Base-by-base conservation (phyloP, 1,284 basidiomycete genomes). In the Ceratobasidium sp. region DNA sequence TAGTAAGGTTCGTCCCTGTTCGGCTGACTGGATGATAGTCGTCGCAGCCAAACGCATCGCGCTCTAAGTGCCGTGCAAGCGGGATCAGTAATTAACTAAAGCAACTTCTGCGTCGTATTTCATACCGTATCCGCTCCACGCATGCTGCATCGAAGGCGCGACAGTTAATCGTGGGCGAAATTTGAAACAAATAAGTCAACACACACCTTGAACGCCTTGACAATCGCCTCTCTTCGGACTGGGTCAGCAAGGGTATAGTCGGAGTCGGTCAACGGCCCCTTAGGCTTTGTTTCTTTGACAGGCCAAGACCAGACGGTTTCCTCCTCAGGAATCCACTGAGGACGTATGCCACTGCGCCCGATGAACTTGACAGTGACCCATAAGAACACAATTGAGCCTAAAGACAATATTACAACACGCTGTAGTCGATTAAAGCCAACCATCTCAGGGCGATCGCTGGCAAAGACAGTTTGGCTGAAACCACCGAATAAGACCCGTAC, bases 21-120 rank as follows among this genome's bases (percentile, higher is more conserved):
- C 87, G 87, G 64, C 89, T 89, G 28, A 97, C 87, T 0, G 96
- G 95, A 81, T 96, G 94, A 80, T 94, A 96, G 82, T 96, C 94
- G 83, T 97, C 96, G 75, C 87, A 87, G 0, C 96, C 95, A 90
- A 94, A 95, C 0, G 95, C 95, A 83, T 97, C 90, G 69, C 89
- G 86, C 84, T 95, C 94, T 94, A 85, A 60, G 81, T 78, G 26
- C 53, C 23, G 26, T n/a, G 56, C 4, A 60, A 33, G 33, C 13
- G 15, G n/a, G 11, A 53, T 26, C 45, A 75, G 37, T 35, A 23
- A 28, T 31, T 26, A 23, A 35, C 15, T 51, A n/a, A 26, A 76
- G 13, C 1, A 39, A n/a, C 23, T 4, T 42, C 7, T 35, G 60
- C 77, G 84, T 81, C 86, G 75, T 78, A 81, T 67, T 79, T 69